Evolutionary conservation across 2,329 filamentous ascomycete genomes (phyloP).

Genomic region (Beauveria brongniartii): DNA sequence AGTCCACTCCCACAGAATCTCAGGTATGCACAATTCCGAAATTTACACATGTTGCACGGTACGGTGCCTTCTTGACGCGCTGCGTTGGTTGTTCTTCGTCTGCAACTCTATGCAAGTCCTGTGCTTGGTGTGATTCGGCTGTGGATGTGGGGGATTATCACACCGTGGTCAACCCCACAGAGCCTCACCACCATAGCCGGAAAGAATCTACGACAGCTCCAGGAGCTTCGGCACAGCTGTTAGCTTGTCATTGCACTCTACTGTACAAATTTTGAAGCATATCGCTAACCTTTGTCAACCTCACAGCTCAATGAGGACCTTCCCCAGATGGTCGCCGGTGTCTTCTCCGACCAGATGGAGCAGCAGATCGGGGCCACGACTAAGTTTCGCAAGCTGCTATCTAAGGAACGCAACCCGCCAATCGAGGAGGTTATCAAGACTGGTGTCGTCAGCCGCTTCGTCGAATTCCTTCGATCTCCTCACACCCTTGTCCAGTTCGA

Average conservation of each 20-base stretch:
- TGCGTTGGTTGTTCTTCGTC: constrained; percentile 4
- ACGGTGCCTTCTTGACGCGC: neutral
- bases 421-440: constrained; percentile 99
- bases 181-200: neutral
- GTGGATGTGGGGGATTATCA: constrained; percentile 7
- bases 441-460: constrained; percentile 92
- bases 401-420: constrained; percentile 97
- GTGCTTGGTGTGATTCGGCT: constrained; percentile 9
- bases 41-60: constrained; percentile 6
- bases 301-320: constrained; percentile 90
- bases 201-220: neutral
- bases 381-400: constrained; percentile 95
- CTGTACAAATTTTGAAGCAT: neutral
- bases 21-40: constrained; percentile 57
- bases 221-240: neutral
- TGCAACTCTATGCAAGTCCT: neutral
- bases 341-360: constrained; percentile 98
- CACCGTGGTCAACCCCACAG: constrained; percentile 1
- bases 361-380: constrained; percentile 95
- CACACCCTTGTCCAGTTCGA: constrained; percentile 98
- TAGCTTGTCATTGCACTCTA: neutral
- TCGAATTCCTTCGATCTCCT: constrained; percentile 95
- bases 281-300: neutral
- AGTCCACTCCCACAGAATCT: constrained; percentile 86
- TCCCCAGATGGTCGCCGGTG: constrained; percentile 93